phyloP scores from a whole-genome alignment of 805 yeast genomes.

The Pichia insulana region DNA sequence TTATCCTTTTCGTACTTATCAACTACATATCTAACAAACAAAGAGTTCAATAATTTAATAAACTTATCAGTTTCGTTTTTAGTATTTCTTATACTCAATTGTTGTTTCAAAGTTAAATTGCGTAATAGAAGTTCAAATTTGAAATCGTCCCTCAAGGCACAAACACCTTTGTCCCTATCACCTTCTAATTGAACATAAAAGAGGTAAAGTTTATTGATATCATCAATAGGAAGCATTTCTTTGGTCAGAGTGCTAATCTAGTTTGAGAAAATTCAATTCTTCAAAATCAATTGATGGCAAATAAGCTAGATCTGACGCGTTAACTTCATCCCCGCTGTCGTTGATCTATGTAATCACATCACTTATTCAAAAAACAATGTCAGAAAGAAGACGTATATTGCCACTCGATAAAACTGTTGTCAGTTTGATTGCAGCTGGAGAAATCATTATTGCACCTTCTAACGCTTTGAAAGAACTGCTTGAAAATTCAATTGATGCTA shows the following conservation, averaged over 20 bases:
- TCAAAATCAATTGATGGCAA: too few species aligned
- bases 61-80: constrained; percentile 28
- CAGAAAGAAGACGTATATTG: constrained; percentile 12
- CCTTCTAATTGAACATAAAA: constrained; percentile 5
- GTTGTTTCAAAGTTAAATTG: constrained; percentile 27
- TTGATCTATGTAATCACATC: too few species aligned
- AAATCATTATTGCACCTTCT: constrained; percentile 86
- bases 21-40: constrained; percentile 38
- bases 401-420: constrained; percentile 63
- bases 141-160: constrained; percentile 12
- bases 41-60: constrained; percentile 35
- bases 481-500: constrained; percentile 89
- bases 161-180: constrained; percentile 1
- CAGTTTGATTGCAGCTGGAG: constrained; percentile 94
- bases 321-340: too few species aligned
- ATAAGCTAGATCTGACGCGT: too few species aligned
- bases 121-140: constrained; percentile 13
- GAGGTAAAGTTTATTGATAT: not conserved
- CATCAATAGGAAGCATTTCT: not conserved
- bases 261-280: not conserved
- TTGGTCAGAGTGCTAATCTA: not conserved
- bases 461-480: constrained; percentile 90
- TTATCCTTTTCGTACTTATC: constrained; percentile 21
- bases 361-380: not conserved
- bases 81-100: constrained; percentile 32